Base-by-base conservation (phyloP, 345 rosid genomes). In the Stellera chamaejasme region DNA sequence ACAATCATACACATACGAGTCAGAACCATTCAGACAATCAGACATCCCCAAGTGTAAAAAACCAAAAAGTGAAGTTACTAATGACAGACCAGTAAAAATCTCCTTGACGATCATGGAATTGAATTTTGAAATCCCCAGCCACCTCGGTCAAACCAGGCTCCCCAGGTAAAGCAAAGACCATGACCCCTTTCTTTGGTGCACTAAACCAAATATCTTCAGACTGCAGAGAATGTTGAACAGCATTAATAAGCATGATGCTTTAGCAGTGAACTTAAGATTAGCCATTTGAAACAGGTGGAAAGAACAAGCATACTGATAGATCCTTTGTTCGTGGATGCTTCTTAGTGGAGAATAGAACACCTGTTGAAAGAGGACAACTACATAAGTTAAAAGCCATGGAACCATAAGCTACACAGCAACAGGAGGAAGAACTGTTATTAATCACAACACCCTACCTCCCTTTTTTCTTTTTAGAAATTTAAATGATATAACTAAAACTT, bases 31-130 rank as follows among this genome's bases (percentile, higher is more conserved):
- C 39, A 12, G 72, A 50, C 51, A 63, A 32, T 54, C 39, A 12
- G 72, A 50, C 41, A 11, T 39, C 23, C 26, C 43, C n/a, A n/a
- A 2, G 48, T 26, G 57, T 32, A 55, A 4, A 1, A 45, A 56
- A 41, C 27, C 51, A 26, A 14, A 59, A 27, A 48, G 45, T 5
- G 27, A 11, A 25, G 42, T 10, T 26, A 27, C 23, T 60, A 69
- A 70, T 27, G 60, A 71, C 89, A 6, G 53, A 87, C 96, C 90
- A 84, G 87, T 82, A 88, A 66, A 87, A 87, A 68, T 87, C 96
- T 80, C 96, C 96, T 75, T 87, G 95, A 50, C 91, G 87, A 56
- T 84, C 96, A 59, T 88, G 92, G 66, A 88, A 88, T 57, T 84
- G 96, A 66, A 88, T 77, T 74, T 84, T 88, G 65, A 88, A 84